These are phyloP conservation scores for Mycena maculata DNA, from an alignment of 768 basidiomycete species.

Conservation along the genomic window DNA sequence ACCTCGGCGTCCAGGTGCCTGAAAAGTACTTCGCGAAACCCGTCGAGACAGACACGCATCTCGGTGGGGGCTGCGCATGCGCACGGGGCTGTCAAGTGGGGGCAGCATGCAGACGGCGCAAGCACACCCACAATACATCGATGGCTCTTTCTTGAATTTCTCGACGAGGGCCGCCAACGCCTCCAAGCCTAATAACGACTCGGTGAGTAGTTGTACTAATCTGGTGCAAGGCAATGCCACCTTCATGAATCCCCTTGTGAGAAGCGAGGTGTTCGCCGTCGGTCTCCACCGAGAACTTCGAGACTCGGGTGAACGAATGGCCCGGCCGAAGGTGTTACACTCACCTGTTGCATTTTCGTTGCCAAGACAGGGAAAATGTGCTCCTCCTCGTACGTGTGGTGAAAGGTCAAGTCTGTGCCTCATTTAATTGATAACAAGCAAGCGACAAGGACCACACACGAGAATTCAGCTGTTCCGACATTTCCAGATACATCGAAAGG, in stretches of 20 bases:
- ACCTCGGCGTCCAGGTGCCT: conserved; percentile 67
- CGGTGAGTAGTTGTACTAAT: neutral
- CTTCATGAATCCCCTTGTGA: conserved; percentile 65
- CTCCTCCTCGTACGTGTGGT: conserved; percentile 67
- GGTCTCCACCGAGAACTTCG: conserved; percentile 53
- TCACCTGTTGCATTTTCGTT: conserved; percentile 53
- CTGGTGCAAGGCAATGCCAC: neutral
- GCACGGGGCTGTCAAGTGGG: conserved; percentile 3
- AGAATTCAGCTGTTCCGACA: conserved; percentile 50
- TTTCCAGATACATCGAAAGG: conserved; percentile 55
- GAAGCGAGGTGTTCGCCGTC: conserved; percentile 60
- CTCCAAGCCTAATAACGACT: conserved; percentile 50
- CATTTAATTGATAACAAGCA: neutral
- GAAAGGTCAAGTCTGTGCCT: conserved; percentile 60
- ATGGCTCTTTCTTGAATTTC: conserved; percentile 57
- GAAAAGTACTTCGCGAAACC: conserved; percentile 62
- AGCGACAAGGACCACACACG: conserved; percentile 44
- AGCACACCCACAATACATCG: conserved; percentile 51
- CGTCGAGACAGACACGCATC: conserved; percentile 62
- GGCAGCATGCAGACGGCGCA: no score
- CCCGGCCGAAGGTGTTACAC: neutral
- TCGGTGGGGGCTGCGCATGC: conserved; percentile 53
- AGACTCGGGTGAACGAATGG: neutral
- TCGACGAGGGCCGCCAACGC: conserved; percentile 51
- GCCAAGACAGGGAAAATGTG: conserved; percentile 65